These are phyloP conservation scores for Tulasnella sp. DNA, from an alignment of 768 basidiomycete species.

Conservation along the genomic window DNA sequence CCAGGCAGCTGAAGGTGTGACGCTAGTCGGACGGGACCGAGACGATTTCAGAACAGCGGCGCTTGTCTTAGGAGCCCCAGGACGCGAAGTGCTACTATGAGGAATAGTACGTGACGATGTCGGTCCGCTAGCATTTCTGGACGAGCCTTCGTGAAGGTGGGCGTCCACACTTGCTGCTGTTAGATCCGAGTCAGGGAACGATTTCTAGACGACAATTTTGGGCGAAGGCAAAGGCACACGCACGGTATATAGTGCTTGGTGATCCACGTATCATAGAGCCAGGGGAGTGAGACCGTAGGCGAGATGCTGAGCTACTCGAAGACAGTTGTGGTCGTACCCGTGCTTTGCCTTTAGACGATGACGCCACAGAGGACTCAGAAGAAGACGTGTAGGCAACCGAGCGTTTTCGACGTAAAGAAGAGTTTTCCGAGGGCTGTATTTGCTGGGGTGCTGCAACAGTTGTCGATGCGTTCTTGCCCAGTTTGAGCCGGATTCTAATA, in stretches of 20 bases:
- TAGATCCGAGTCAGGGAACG: too few relatives aligned
- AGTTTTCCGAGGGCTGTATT: constrained; percentile 30
- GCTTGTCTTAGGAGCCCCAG: neutral
- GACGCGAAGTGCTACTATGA: too few relatives aligned
- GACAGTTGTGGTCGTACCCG: too few relatives aligned
- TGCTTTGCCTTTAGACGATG: neutral
- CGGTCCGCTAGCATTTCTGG: too few relatives aligned
- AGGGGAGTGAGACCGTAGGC: neutral
- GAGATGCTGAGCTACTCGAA: neutral
- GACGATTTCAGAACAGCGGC: neutral
- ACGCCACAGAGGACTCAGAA: constrained; percentile 1
- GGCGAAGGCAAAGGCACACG: neutral
- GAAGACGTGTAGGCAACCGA: constrained; percentile 11
- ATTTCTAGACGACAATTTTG: neutral
- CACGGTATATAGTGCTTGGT: too few relatives aligned
- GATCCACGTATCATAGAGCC: neutral
- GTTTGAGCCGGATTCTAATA: constrained; percentile 12
- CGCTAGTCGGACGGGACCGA: neutral
- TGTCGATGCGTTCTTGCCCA: neutral
- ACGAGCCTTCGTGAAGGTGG: too few relatives aligned
- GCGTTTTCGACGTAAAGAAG: constrained; percentile 26
- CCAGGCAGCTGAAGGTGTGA: neutral
- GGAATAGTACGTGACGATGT: too few relatives aligned
- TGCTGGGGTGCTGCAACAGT: constrained; percentile 19
- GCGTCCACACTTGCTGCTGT: too few relatives aligned